Conservation (phyloP, 2,329 filamentous ascomycete species). For the Calonectria leucothoes region DNA sequence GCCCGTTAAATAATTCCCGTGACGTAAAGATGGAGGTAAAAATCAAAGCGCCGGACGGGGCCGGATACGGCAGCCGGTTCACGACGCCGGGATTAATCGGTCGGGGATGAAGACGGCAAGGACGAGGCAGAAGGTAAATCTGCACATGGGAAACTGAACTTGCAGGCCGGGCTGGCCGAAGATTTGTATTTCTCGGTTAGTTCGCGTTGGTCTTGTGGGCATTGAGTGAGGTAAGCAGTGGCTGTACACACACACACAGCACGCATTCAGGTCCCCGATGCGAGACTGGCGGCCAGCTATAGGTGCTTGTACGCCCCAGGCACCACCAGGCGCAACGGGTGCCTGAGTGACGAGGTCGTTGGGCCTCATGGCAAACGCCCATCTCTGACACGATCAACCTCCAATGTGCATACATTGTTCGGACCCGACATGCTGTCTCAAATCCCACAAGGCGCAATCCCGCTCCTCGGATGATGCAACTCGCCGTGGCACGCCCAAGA, state of each 20-base stretch:
- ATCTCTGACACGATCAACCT: neutral
- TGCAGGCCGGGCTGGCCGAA: neutral
- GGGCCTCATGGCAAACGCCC: neutral
- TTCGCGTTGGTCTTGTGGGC: neutral
- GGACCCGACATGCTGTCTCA: neutral
- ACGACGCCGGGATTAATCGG: neutral
- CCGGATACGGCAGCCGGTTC: conserved; percentile 13
- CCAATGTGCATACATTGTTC: neutral
- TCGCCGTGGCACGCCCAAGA: neutral
- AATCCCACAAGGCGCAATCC: neutral
- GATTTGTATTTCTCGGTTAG: neutral
- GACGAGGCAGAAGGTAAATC: neutral
- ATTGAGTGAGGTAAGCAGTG: neutral
- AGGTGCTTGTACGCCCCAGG: neutral
- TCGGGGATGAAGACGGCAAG: neutral
- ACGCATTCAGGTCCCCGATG: conserved; percentile 1
- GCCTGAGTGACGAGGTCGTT: neutral
- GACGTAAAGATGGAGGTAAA: conserved; percentile 12
- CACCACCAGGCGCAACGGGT: neutral
- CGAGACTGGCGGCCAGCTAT: neutral
- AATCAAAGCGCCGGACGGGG: conserved; percentile 3
- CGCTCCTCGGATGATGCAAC: neutral
- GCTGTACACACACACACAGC: neutral
- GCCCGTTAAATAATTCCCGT: conserved; percentile 1
- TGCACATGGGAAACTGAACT: neutral